Conservation (phyloP, 768 basidiomycete genomes). For the Leccinum fibrillosum region DNA sequence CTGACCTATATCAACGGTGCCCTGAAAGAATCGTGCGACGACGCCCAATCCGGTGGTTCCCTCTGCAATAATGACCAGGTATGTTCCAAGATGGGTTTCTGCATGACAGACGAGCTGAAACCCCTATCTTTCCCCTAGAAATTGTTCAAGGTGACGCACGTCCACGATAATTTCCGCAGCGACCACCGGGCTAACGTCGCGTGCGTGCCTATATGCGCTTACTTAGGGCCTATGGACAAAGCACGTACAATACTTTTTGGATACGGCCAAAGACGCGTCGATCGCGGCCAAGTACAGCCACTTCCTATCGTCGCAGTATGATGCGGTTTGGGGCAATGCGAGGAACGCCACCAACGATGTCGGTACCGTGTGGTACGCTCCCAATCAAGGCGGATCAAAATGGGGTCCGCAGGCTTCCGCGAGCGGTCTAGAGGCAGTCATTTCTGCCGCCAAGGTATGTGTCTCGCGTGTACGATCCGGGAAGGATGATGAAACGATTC, state of each 20-base stretch:
- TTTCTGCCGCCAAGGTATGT: slow-evolving; percentile 27
- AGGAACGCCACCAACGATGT: slow-evolving; percentile 39
- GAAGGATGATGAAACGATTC: neutral
- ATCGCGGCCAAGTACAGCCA: slow-evolving; percentile 41
- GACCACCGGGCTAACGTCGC: neutral
- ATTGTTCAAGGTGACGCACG: slow-evolving; percentile 29
- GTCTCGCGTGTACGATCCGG: neutral
- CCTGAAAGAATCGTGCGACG: slow-evolving; percentile 52
- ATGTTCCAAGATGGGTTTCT: neutral
- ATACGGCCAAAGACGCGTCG: slow-evolving; percentile 39
- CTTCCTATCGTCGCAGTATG: slow-evolving; percentile 36
- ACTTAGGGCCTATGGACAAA: slow-evolving; percentile 48
- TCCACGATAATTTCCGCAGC: neutral
- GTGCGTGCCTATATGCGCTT: neutral
- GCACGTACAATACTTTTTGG: slow-evolving; percentile 49
- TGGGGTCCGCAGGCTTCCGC: slow-evolving; percentile 30
- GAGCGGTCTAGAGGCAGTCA: slow-evolving; percentile 29
- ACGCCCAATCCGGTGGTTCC: slow-evolving; percentile 36
- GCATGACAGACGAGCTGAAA: neutral
- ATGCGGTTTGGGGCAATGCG: slow-evolving; percentile 38
- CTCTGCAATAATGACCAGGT: slow-evolving; percentile 34
- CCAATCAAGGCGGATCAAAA: slow-evolving; percentile 23
- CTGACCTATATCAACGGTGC: slow-evolving; percentile 38
- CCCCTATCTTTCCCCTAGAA: slow-evolving; percentile 7
- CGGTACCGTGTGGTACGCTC: slow-evolving; percentile 35